These are phyloP conservation scores for Chlorella sp. DNA, from an alignment of 139 green algal species.

Conservation along the genomic window DNA sequence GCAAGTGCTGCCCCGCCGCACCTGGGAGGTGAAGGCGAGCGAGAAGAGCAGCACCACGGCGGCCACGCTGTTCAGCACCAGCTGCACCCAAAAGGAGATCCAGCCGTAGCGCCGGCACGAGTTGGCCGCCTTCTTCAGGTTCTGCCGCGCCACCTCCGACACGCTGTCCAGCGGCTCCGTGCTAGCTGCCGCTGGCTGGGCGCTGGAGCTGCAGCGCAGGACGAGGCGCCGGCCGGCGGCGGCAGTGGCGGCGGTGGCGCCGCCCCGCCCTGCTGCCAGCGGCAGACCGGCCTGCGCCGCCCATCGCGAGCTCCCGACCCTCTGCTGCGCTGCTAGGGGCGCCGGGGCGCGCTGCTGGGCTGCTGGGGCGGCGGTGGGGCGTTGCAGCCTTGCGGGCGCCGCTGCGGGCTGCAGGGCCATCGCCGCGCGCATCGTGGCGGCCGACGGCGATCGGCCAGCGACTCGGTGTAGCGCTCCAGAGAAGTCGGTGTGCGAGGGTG, in stretches of 20 bases:
- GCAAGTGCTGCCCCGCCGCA: conserved; percentile 4
- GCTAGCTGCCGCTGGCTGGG: neutral
- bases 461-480: too few relatives aligned
- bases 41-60: conserved; percentile 96
- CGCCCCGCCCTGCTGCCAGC: too few relatives aligned
- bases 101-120: conserved; percentile 75
- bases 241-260: neutral
- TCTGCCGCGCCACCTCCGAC: conserved; percentile 51
- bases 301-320: too few relatives aligned
- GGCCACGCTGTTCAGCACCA: conserved; percentile 88
- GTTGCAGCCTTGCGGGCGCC: too few relatives aligned
- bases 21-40: conserved; percentile 89
- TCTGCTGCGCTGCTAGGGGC: too few relatives aligned
- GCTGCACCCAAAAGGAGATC: conserved; percentile 96
- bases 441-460: too few relatives aligned
- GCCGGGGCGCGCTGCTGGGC: too few relatives aligned
- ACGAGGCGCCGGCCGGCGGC: neutral
- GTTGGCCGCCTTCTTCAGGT: conserved; percentile 47
- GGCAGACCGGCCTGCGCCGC: too few relatives aligned
- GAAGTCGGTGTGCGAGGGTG: too few relatives aligned
- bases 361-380: too few relatives aligned
- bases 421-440: too few relatives aligned
- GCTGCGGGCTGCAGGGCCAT: too few relatives aligned
- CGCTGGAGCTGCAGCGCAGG: conserved; percentile 13
- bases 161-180: neutral